Percentiles rank a stretch among this genome's conserved stretches.
phyloP scores from a whole-genome alignment of 129 eudicot genomes.

The Silybum marianum region DNA sequence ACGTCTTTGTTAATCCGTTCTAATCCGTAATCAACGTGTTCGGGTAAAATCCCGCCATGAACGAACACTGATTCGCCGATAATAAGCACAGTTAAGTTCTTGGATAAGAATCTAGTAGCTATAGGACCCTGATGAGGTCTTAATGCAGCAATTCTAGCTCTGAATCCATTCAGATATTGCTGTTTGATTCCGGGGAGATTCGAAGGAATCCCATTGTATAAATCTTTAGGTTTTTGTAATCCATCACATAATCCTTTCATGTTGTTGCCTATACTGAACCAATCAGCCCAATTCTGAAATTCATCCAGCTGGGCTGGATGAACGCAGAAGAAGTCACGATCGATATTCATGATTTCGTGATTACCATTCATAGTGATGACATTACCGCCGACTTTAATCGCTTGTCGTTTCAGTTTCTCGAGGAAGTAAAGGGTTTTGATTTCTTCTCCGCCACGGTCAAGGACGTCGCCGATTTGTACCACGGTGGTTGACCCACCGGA shows the following conservation, averaged over 20 bases:
- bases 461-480: slow-evolving; percentile 83
- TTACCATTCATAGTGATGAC: slow-evolving; percentile 84
- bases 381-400: slow-evolving; percentile 48
- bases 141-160: slow-evolving; percentile 80
- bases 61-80: slow-evolving; percentile 86
- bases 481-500: slow-evolving; percentile 68
- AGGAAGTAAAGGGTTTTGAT: slow-evolving; percentile 63
- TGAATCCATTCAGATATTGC: slow-evolving; percentile 48
- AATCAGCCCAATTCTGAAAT: slow-evolving; percentile 66
- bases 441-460: slow-evolving; percentile 79
- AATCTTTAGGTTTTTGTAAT: slow-evolving; percentile 28
- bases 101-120: slow-evolving; percentile 59
- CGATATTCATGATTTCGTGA: slow-evolving; percentile 81
- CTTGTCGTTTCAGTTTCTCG: slow-evolving; percentile 70
- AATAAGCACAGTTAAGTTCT: slow-evolving; percentile 62
- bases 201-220: slow-evolving; percentile 53
- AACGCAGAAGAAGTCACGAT: slow-evolving; percentile 52
- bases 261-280: slow-evolving; percentile 66
- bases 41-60: slow-evolving; percentile 78
- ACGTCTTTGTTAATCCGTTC: slow-evolving; percentile 79
- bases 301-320: slow-evolving; percentile 48
- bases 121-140: slow-evolving; percentile 64
- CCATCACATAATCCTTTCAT: slow-evolving; percentile 72
- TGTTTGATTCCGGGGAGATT: slow-evolving; percentile 34
- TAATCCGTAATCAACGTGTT: slow-evolving; percentile 70